Percentiles rank a stretch among this genome's conserved stretches.
These are phyloP conservation scores for Escovopsis weberi DNA, from an alignment of 2,329 filamentous ascomycete genomes.

Conservation along the genomic window DNA sequence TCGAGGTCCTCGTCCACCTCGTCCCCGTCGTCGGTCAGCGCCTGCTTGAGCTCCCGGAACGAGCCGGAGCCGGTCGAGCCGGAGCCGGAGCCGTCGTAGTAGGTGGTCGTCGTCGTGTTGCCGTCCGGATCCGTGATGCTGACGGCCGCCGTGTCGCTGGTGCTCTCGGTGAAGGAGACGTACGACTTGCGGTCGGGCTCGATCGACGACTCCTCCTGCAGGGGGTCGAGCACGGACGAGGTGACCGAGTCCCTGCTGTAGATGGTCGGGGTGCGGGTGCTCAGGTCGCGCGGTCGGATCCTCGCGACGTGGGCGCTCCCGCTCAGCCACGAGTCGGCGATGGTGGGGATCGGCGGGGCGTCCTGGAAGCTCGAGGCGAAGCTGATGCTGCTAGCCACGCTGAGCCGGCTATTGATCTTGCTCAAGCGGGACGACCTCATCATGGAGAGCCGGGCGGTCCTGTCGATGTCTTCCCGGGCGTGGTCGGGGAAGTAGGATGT, in stretches of 20 bases:
- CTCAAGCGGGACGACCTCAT: slow-evolving; percentile 81
- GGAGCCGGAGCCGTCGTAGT: slow-evolving; percentile 61
- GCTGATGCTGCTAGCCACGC: slow-evolving; percentile 86
- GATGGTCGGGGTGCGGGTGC: slow-evolving; percentile 25
- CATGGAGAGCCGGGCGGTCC: slow-evolving; percentile 85
- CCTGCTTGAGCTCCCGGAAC: slow-evolving; percentile 69
- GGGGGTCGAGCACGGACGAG: slow-evolving; percentile 74
- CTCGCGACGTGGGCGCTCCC: slow-evolving; percentile 24
- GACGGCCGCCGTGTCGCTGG: slow-evolving; percentile 54
- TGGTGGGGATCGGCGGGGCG: slow-evolving; percentile 87
- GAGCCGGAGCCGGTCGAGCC: slow-evolving; percentile 54
- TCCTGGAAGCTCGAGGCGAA: slow-evolving; percentile 85
- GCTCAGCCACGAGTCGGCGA: slow-evolving; percentile 83
- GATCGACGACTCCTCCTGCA: slow-evolving; percentile 77
- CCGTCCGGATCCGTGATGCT: slow-evolving; percentile 67
- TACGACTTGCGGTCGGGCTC: slow-evolving; percentile 92
- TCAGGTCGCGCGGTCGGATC: slow-evolving; percentile 30
- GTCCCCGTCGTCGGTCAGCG: slow-evolving; percentile 80
- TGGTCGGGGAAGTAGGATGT: slow-evolving; percentile 97
- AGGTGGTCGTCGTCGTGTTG: slow-evolving; percentile 57
- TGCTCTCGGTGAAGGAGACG: slow-evolving; percentile 71
- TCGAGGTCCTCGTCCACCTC: slow-evolving; percentile 79
- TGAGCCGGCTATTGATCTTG: slow-evolving; percentile 82
- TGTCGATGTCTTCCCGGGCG: slow-evolving; percentile 84
- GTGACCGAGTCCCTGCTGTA: slow-evolving; percentile 74